Conservation (phyloP, 139 green algal species). For the Pseudopediastrum boryanum region DNA sequence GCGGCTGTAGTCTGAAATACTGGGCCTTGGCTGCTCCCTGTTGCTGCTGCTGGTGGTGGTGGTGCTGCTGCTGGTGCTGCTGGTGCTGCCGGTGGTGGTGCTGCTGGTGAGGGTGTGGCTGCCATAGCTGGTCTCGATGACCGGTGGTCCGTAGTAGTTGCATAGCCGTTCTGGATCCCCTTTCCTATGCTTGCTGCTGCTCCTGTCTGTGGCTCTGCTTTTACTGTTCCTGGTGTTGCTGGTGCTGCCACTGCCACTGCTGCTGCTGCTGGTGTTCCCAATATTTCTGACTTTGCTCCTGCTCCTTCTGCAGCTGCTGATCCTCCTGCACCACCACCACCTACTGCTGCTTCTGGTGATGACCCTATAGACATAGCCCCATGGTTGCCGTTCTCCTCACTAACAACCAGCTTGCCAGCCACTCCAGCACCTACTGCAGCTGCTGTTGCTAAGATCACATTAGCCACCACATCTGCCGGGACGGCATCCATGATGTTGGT, state of each 20-base stretch:
- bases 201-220: too few relatives aligned
- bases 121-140: too few relatives aligned
- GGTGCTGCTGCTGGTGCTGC: conserved; percentile 6
- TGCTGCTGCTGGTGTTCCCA: neutral
- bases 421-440: conserved; percentile 27
- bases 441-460: conserved; percentile 48
- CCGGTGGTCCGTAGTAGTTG: too few relatives aligned
- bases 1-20: neutral
- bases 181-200: too few relatives aligned
- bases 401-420: neutral
- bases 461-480: conserved; percentile 56
- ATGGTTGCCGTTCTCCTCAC: too few relatives aligned
- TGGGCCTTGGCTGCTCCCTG: neutral
- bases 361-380: neutral
- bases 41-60: neutral
- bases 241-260: neutral
- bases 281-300: neutral
- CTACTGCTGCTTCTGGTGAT: neutral
- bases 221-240: neutral
- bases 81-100: neutral
- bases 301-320: neutral
- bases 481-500: conserved; percentile 54
- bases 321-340: too few relatives aligned
- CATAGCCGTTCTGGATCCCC: too few relatives aligned
- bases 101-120: neutral